phyloP scores from a whole-genome alignment of 768 basidiomycete genomes.

The Termitomyces sp. region DNA sequence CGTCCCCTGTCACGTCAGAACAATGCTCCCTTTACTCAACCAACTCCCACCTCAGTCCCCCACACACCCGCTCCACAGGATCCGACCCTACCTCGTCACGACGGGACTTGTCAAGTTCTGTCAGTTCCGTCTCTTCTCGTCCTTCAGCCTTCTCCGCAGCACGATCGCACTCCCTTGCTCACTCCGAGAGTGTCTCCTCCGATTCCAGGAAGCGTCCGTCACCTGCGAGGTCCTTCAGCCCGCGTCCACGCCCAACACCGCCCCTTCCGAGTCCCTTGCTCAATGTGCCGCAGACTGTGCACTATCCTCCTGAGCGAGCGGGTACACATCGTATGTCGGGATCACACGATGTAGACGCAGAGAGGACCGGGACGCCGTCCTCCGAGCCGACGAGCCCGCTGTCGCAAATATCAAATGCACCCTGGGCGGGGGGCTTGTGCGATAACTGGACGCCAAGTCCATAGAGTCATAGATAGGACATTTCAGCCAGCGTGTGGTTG shows the following conservation, averaged over 20 bases:
- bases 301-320: constrained; percentile 18
- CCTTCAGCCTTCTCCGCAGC: constrained; percentile 42
- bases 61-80: constrained; percentile 41
- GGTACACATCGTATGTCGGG: constrained; percentile 13
- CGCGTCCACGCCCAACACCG: constrained; percentile 10
- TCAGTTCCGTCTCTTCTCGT: constrained; percentile 51
- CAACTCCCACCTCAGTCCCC: constrained; percentile 50
- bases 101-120: constrained; percentile 34
- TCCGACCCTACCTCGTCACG: constrained; percentile 45
- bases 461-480: neutral
- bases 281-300: constrained; percentile 8
- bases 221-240: constrained; percentile 46
- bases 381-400: constrained; percentile 23
- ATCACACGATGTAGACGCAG: constrained; percentile 11
- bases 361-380: constrained; percentile 14
- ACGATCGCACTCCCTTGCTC: constrained; percentile 32
- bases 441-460: constrained; percentile 31
- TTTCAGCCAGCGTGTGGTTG: neutral
- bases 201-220: constrained; percentile 43
- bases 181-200: constrained; percentile 50
- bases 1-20: constrained; percentile 45
- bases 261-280: constrained; percentile 9
- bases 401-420: constrained; percentile 23
- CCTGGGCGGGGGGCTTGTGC: constrained; percentile 38
- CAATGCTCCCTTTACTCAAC: constrained; percentile 63